Conservation (phyloP, 2,329 filamentous ascomycete species). For the Talaromyces funiculosus region DNA sequence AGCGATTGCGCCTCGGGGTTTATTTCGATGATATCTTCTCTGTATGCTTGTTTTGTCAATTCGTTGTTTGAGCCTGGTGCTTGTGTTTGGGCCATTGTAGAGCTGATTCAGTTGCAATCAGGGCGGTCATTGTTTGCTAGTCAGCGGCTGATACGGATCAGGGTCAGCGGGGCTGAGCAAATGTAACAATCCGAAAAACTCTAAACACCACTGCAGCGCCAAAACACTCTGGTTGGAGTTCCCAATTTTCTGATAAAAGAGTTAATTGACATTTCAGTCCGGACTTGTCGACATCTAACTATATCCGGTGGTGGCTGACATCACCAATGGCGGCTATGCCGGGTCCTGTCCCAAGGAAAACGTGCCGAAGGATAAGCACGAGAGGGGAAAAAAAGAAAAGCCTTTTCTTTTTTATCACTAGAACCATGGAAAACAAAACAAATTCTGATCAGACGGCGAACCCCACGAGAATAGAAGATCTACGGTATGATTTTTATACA, state of each 20-base stretch:
- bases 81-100: not conserved
- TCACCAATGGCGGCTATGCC: not conserved
- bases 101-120: no score
- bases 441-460: not conserved
- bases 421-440: not conserved
- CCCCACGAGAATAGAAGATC: not conserved
- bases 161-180: no score
- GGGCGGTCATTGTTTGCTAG: no score
- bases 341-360: not conserved
- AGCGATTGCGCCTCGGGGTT: slow-evolving; percentile 17
- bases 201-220: no score
- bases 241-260: not conserved
- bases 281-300: not conserved
- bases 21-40: slow-evolving; percentile 12
- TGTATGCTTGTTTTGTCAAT: not conserved
- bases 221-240: not conserved
- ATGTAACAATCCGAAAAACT: no score
- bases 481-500: no score
- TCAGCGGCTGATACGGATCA: not conserved
- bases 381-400: not conserved
- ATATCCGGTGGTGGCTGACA: not conserved
- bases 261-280: no score
- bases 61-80: not conserved
- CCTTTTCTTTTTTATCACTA: not conserved
- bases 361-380: not conserved